Evolutionary conservation across 2,329 filamentous ascomycete species (phyloP).

Genomic region (Tetracladium maxilliforme): DNA sequence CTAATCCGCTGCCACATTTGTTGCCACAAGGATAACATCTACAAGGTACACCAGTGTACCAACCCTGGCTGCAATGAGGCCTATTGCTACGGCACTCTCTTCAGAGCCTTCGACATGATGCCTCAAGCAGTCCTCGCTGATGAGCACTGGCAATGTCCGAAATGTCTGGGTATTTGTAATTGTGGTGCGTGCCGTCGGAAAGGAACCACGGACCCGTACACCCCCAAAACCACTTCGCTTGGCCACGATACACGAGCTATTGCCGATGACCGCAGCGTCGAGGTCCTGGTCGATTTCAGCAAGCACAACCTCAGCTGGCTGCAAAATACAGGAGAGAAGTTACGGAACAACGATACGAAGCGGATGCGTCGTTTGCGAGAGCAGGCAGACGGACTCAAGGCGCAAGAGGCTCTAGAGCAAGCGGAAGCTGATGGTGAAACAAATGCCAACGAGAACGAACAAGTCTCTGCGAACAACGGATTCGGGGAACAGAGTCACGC

Average conservation of each 20-base stretch:
- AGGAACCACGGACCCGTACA: constrained; percentile 62
- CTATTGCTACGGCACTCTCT: constrained; percentile 91
- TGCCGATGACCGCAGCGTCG: constrained; percentile 81
- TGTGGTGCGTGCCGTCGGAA: constrained; percentile 62
- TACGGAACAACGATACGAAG: no score
- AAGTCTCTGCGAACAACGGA: no score
- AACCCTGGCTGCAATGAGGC: constrained; percentile 52
- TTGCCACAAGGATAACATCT: constrained; percentile 61
- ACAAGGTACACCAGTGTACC: constrained; percentile 73
- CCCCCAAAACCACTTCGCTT: constrained; percentile 73
- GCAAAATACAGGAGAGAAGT: no score
- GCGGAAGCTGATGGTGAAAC: no score
- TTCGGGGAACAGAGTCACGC: no score
- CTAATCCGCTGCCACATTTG: constrained; percentile 67
- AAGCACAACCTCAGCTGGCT: constrained; percentile 81
- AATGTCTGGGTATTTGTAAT: constrained; percentile 75
- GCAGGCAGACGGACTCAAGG: no score
- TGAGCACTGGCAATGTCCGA: constrained; percentile 76
- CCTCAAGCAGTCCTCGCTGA: constrained; percentile 72
- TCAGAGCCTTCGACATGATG: constrained; percentile 80
- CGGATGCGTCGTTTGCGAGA: no score
- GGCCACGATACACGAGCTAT: constrained; percentile 85
- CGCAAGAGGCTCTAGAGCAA: no score
- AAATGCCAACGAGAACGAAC: no score
- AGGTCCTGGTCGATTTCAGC: constrained; percentile 81